Evolutionary conservation across 495 filamentous ascomycete species (phyloP).

Genomic region (Aspergillus indologenus): DNA sequence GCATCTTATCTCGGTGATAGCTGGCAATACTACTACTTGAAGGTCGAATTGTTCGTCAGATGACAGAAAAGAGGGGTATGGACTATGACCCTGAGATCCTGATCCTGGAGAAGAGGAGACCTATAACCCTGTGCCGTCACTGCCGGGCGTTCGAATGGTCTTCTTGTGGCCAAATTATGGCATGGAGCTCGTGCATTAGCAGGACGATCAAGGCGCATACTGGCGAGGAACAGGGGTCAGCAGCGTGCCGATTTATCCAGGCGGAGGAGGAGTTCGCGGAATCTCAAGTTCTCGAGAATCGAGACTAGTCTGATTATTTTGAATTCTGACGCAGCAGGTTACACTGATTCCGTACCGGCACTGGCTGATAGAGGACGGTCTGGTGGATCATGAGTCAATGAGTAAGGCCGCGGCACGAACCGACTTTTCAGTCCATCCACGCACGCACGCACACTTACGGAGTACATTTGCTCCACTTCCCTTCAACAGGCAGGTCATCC

Average conservation of each 20-base stretch:
- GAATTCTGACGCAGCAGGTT: neutral
- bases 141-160: neutral
- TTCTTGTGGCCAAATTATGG: neutral
- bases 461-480: neutral
- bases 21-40: neutral
- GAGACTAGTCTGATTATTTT: neutral
- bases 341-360: neutral
- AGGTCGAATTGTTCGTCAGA: neutral
- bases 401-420: neutral
- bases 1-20: neutral
- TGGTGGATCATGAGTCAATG: neutral
- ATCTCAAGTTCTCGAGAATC: neutral
- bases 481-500: neutral
- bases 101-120: neutral
- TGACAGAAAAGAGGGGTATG: neutral
- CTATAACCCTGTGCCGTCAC: neutral
- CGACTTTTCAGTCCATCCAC: neutral
- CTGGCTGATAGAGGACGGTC: neutral
- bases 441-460: neutral
- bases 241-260: conserved; percentile 8
- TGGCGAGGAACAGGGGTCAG: neutral
- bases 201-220: neutral
- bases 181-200: neutral
- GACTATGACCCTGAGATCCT: neutral
- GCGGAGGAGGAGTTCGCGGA: neutral